Percentiles rank a stretch among this genome's conserved stretches.
Conservation (phyloP, 208 protist species). For the Leishmania lainsoni region DNA sequence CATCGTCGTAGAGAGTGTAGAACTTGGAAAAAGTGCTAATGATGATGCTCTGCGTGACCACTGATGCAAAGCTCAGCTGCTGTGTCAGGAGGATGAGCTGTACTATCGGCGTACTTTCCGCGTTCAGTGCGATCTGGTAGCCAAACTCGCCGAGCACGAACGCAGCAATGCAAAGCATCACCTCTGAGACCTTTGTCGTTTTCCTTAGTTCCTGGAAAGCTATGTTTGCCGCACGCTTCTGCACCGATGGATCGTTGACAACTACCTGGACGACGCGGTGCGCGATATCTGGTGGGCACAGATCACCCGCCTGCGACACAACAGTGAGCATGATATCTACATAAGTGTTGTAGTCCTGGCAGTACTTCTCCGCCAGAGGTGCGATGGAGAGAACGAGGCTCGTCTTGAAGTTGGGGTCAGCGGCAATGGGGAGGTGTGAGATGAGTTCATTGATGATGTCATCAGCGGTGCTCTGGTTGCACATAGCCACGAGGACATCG, state of each 20-base stretch:
- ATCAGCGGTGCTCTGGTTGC: constrained; percentile 89
- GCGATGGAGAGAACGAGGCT: constrained; percentile 96
- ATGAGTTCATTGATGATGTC: constrained; percentile 95
- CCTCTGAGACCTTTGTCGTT: constrained; percentile 42
- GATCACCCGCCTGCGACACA: constrained; percentile 95
- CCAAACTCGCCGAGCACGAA: constrained; percentile 98
- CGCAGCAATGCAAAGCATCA: constrained; percentile 71
- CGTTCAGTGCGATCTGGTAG: constrained; percentile 95
- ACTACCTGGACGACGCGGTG: constrained; percentile 95
- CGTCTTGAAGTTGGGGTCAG: constrained; percentile 92
- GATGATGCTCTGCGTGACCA: constrained; percentile 89
- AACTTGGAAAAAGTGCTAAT: constrained; percentile 96
- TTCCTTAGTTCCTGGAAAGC: constrained; percentile 60
- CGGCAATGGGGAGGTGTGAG: constrained; percentile 84
- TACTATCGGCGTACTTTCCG: constrained; percentile 63
- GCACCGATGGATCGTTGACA: constrained; percentile 95
- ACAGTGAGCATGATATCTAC: constrained; percentile 97
- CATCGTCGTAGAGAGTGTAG: constrained; percentile 93
- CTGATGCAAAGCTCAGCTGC: constrained; percentile 68
- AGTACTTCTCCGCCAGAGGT: constrained; percentile 96
- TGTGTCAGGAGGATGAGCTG: constrained; percentile 89
- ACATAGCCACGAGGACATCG: constrained; percentile 98
- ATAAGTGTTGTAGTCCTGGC: constrained; percentile 90
- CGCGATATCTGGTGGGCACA: constrained; percentile 94
- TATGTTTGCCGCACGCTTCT: constrained; percentile 94